phyloP scores from a whole-genome alignment of 2,329 filamentous ascomycete species.

The Teratosphaeria zuluensis region DNA sequence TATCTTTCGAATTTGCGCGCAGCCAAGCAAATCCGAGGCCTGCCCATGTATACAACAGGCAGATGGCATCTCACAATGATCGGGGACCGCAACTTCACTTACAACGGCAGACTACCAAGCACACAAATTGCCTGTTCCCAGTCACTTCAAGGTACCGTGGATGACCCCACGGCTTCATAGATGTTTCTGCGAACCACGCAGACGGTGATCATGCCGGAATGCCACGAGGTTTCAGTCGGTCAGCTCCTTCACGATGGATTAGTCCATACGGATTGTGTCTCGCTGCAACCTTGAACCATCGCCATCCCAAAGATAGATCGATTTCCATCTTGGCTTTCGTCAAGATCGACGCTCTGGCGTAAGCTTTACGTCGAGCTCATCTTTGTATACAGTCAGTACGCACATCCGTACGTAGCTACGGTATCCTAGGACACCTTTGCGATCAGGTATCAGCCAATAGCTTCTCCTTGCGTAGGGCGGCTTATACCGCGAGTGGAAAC shows the following conservation, averaged over 20 bases:
- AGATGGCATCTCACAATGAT: not conserved
- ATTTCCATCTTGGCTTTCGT: not conserved
- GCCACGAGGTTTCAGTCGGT: not conserved
- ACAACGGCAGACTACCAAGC: not conserved
- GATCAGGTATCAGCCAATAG: too few species aligned
- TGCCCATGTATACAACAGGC: not conserved
- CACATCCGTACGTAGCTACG: too few species aligned
- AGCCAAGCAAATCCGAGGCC: not conserved
- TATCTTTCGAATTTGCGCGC: too few species aligned
- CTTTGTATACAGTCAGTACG: not conserved
- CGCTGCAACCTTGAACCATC: not conserved
- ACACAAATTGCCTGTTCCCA: not conserved
- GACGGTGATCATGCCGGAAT: not conserved
- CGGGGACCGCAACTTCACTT: not conserved
- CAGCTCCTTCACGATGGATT: not conserved
- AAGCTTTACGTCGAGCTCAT: not conserved
- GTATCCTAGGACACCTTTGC: too few species aligned
- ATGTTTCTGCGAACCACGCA: not conserved
- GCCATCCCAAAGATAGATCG: not conserved
- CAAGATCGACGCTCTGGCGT: not conserved
- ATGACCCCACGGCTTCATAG: not conserved
- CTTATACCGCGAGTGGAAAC: too few species aligned
- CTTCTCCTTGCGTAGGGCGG: too few species aligned
- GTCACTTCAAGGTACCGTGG: not conserved
- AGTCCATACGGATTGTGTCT: not conserved